Evolutionary conservation across 768 basidiomycete species (phyloP).

Genomic region (Kwoniella shandongensis): DNA sequence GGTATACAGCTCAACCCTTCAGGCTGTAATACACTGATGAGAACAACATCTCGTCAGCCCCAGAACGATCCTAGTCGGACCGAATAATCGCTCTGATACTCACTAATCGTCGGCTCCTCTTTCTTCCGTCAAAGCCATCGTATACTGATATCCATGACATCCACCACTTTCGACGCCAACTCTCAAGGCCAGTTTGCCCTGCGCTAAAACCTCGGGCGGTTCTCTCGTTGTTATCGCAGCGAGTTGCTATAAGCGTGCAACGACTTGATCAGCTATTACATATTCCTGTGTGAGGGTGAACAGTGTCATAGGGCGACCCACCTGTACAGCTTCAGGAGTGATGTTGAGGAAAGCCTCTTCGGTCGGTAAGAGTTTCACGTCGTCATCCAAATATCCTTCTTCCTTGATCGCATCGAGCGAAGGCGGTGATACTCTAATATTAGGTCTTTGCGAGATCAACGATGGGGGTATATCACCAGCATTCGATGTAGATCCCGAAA

Average conservation of each 20-base stretch:
- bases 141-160: constrained; percentile 97
- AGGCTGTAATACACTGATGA: constrained; percentile 53
- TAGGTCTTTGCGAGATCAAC: background rate
- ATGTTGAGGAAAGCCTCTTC: constrained; percentile 41
- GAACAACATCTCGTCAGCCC: no score
- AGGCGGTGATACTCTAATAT: constrained; percentile 40
- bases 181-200: constrained; percentile 65
- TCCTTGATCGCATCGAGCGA: constrained; percentile 42
- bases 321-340: constrained; percentile 44
- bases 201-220: constrained; percentile 56
- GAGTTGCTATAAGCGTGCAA: constrained; percentile 65
- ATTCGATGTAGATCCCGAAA: constrained; percentile 11
- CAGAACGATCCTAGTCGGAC: no score
- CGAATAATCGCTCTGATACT: no score
- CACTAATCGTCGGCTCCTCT: constrained; percentile 80
- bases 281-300: background rate
- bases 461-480: no score
- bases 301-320: constrained; percentile 24
- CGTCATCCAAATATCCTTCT: constrained; percentile 49
- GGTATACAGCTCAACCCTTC: constrained; percentile 45
- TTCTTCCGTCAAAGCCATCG: constrained; percentile 71
- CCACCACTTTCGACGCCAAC: constrained; percentile 89
- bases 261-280: constrained; percentile 2
- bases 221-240: constrained; percentile 67
- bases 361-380: constrained; percentile 36